A percentile compares a stretch with the other conserved stretches of the same genome.
Conservation (phyloP, 2,329 filamentous ascomycete genomes). For the Sclerotiophoma versabilis region DNA sequence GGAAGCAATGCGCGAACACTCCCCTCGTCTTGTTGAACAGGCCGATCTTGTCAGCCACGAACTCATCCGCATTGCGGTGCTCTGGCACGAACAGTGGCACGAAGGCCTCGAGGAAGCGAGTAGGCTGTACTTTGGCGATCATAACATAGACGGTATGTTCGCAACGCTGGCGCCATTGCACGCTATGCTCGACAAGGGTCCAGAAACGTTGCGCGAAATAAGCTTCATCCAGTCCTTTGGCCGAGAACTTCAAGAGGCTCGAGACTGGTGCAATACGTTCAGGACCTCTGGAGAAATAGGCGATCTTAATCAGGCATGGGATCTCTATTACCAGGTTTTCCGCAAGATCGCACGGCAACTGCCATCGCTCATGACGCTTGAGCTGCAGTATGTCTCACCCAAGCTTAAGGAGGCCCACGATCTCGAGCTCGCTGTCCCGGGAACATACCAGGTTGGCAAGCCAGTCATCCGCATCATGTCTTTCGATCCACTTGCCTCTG, state of each 20-base stretch:
- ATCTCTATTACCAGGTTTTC: constrained; percentile 99
- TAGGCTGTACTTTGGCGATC: constrained; percentile 93
- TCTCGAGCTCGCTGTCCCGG: constrained; percentile 92
- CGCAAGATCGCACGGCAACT: constrained; percentile 92
- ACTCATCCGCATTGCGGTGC: constrained; percentile 91
- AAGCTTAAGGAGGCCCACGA: constrained; percentile 85
- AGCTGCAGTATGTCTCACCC: constrained; percentile 96
- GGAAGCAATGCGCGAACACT: constrained; percentile 97
- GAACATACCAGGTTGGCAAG: constrained; percentile 83
- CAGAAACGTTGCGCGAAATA: constrained; percentile 92
- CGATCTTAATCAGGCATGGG: constrained; percentile 98
- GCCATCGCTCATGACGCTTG: constrained; percentile 88
- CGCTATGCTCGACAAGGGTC: constrained; percentile 86
- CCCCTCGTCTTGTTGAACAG: constrained; percentile 89
- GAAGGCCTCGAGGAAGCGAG: constrained; percentile 97
- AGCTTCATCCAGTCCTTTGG: constrained; percentile 98
- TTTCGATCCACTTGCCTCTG: constrained; percentile 87
- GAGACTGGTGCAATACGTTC: constrained; percentile 95
- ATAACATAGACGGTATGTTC: constrained; percentile 98
- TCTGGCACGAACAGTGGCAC: constrained; percentile 99
- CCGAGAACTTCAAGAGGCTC: constrained; percentile 90
- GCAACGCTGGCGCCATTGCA: constrained; percentile 87
- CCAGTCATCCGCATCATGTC: constrained; percentile 84
- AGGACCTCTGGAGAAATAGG: constrained; percentile 86
- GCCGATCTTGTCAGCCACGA: constrained; percentile 95